Evolutionary conservation across 2,329 filamentous ascomycete genomes (phyloP).

Genomic region (Harringtonia lauricola): DNA sequence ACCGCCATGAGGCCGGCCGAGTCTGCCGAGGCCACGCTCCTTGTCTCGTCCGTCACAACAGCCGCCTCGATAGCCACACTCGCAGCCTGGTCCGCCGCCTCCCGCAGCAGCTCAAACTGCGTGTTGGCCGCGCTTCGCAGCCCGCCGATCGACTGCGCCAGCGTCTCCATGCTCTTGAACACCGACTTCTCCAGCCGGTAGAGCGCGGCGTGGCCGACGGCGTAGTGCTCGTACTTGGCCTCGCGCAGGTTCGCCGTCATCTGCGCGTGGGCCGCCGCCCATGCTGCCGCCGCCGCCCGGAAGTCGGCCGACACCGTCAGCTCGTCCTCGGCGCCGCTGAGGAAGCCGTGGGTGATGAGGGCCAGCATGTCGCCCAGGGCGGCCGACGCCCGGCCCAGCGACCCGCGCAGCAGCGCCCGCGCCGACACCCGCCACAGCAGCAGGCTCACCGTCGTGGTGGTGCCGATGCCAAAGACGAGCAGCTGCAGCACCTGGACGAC

Average conservation of each 20-base stretch:
- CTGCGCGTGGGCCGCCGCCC: conserved; percentile 54
- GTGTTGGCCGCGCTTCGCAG: conserved; percentile 80
- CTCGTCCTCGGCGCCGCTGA: conserved; percentile 73
- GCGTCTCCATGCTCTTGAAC: conserved; percentile 71
- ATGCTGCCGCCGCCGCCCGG: conserved; percentile 46
- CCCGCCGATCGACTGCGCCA: conserved; percentile 83
- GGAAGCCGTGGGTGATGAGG: conserved; percentile 70
- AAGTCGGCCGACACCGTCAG: conserved; percentile 54
- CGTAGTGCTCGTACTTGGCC: conserved; percentile 80
- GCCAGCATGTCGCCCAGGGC: conserved; percentile 73
- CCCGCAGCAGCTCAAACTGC: conserved; percentile 74
- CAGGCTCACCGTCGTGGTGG: conserved; percentile 64
- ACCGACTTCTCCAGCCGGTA: conserved; percentile 71
- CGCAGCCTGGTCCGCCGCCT: conserved; percentile 29
- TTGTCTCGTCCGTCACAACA: background rate
- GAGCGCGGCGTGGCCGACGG: conserved; percentile 66
- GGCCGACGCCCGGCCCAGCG: conserved; percentile 62
- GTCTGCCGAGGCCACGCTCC: background rate
- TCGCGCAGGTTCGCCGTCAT: conserved; percentile 73
- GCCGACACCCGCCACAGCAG: conserved; percentile 71
- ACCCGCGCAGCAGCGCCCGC: conserved; percentile 58
- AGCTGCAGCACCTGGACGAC: conserved; percentile 76
- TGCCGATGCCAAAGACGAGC: conserved; percentile 64
- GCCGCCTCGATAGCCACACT: background rate
- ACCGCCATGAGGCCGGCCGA: background rate